Evolutionary conservation across 73 alveolate species (phyloP).

Genomic region (Breviolum minutum): DNA sequence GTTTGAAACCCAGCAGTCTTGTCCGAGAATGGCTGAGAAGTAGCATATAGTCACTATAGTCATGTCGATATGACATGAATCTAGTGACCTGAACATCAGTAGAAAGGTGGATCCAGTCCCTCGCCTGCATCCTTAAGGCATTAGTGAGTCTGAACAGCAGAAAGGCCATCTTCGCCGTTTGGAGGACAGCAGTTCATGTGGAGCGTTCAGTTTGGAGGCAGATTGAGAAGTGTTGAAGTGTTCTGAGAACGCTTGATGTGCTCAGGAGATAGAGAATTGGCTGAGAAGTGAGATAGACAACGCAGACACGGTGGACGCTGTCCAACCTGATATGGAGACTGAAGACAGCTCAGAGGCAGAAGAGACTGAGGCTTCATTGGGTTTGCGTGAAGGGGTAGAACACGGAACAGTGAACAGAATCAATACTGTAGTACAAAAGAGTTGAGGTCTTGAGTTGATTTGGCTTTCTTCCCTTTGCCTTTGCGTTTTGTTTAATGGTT

Average conservation of each 20-base stretch:
- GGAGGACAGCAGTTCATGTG: slow-evolving; percentile 3
- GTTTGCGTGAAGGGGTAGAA: background rate
- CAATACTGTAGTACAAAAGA: too few species aligned
- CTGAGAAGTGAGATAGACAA: background rate
- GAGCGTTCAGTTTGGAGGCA: too few species aligned
- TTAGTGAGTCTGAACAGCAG: slow-evolving; percentile 17
- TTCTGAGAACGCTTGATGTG: background rate
- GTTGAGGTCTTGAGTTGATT: too few species aligned
- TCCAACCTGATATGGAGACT: slow-evolving; percentile 21
- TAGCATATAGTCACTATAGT: too few species aligned
- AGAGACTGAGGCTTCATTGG: slow-evolving; percentile 6
- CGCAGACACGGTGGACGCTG: background rate
- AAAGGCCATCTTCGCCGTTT: slow-evolving; percentile 71
- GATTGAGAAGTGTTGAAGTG: background rate
- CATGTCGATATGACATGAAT: too few species aligned
- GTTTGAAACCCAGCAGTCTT: too few species aligned
- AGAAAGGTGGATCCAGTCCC: background rate
- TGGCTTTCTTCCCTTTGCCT: too few species aligned
- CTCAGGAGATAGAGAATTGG: slow-evolving; percentile 53
- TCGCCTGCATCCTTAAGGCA: slow-evolving; percentile 12
- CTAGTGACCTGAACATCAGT: too few species aligned
- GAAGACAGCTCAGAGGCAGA: background rate
- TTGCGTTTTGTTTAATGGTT: too few species aligned
- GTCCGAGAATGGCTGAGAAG: too few species aligned
- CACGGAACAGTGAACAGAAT: too few species aligned